Evolutionary conservation across 2,329 filamentous ascomycete species (phyloP).

Genomic region (Alternaria tenuissima): DNA sequence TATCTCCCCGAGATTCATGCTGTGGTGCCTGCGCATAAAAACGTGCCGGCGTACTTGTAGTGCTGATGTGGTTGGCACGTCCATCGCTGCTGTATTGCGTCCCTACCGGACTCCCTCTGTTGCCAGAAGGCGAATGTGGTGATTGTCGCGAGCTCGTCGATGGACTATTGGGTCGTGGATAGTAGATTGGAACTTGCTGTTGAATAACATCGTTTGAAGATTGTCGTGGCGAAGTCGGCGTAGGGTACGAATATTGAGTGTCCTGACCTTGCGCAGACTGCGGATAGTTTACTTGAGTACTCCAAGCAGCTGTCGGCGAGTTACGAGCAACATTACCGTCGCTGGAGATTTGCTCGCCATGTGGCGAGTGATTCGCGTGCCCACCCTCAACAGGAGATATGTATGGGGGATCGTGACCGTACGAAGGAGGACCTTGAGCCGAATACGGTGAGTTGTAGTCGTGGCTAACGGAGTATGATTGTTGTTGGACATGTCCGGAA

Average conservation of each 20-base stretch:
- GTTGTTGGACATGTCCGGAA: conserved; percentile 22
- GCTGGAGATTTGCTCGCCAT: conserved; percentile 22
- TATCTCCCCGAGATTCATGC: not conserved
- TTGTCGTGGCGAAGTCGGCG: conserved; percentile 30
- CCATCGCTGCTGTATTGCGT: conserved; percentile 30
- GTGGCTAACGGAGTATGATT: conserved; percentile 33
- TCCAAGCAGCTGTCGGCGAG: conserved; percentile 31
- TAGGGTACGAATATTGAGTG: conserved; percentile 35
- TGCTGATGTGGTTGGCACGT: conserved; percentile 22
- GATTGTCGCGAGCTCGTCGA: conserved; percentile 23
- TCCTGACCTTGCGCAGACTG: conserved; percentile 27
- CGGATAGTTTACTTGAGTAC: conserved; percentile 29
- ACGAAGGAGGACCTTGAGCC: conserved; percentile 28
- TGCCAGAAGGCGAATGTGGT: conserved; percentile 24
- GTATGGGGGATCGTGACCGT: conserved; percentile 16
- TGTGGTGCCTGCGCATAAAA: conserved; percentile 45
- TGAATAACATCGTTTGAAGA: conserved; percentile 17
- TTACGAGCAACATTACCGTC: conserved; percentile 19
- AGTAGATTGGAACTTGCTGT: conserved; percentile 38
- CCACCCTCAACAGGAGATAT: conserved; percentile 23
- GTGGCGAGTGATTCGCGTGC: conserved; percentile 15
- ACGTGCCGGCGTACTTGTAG: conserved; percentile 44
- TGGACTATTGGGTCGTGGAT: conserved; percentile 36
- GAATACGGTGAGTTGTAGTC: conserved; percentile 28
- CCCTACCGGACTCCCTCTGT: conserved; percentile 23